These are phyloP conservation scores for Ophiognomonia clavigignenti-juglandacearum DNA, from an alignment of 2,329 filamentous ascomycete species.

Conservation along the genomic window DNA sequence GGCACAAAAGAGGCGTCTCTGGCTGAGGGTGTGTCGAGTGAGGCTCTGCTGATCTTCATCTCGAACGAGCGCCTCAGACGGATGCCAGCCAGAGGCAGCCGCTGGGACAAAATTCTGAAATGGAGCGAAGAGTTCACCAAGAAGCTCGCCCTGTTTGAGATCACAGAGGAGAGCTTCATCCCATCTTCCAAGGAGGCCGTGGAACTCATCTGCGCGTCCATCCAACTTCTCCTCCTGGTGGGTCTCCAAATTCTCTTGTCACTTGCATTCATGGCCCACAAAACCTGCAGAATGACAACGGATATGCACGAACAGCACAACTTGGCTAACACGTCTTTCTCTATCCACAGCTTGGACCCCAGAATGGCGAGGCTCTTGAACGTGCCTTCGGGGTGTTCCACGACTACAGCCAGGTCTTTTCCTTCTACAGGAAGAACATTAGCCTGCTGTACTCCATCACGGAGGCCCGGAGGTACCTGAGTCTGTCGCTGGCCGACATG, in stretches of 20 bases:
- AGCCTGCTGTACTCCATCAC: slow-evolving; percentile 15
- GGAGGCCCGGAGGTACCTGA: slow-evolving; percentile 16
- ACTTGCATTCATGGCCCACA: not conserved
- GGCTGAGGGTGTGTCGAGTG: slow-evolving; percentile 15
- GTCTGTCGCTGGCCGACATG: slow-evolving; percentile 18
- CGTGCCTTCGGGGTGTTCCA: slow-evolving; percentile 16
- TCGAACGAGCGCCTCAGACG: slow-evolving; percentile 15
- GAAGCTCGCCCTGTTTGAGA: slow-evolving; percentile 16
- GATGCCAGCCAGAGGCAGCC: slow-evolving; percentile 16
- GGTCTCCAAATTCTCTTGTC: not conserved
- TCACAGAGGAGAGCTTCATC: slow-evolving; percentile 15
- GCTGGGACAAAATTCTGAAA: slow-evolving; percentile 17
- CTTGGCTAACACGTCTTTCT: slow-evolving; percentile 1
- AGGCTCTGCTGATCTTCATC: slow-evolving; percentile 14
- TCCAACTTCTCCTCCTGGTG: slow-evolving; percentile 16
- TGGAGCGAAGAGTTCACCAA: slow-evolving; percentile 17
- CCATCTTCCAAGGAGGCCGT: slow-evolving; percentile 17
- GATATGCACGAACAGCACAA: not conserved
- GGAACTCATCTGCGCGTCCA: slow-evolving; percentile 14
- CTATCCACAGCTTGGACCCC: slow-evolving; percentile 10
- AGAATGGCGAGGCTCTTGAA: slow-evolving; percentile 17
- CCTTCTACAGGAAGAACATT: slow-evolving; percentile 17
- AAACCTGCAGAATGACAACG: not conserved
- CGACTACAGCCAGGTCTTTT: slow-evolving; percentile 15
- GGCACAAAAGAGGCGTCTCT: slow-evolving; percentile 11